Evolutionary conservation across 257 asterid genomes (phyloP).

Genomic region (Lithospermum erythrorhizon): DNA sequence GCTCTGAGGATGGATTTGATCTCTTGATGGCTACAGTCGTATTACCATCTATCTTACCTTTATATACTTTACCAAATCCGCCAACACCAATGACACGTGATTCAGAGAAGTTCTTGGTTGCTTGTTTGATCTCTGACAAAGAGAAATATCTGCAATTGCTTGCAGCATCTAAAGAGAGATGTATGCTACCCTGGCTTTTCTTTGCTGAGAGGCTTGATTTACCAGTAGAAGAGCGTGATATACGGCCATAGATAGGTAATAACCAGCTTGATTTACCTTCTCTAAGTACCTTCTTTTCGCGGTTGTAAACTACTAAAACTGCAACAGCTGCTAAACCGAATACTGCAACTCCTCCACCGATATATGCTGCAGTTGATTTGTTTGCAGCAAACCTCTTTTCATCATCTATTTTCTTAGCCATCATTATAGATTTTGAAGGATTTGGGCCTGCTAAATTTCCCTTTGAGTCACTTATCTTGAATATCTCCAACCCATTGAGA

Average conservation of each 20-base stretch:
- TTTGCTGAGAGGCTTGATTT: slow-evolving; percentile 27
- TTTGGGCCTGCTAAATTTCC: slow-evolving; percentile 66
- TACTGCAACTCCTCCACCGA: slow-evolving; percentile 72
- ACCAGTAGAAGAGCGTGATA: background rate
- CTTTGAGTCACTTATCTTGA: slow-evolving; percentile 49
- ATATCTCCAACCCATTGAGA: slow-evolving; percentile 76
- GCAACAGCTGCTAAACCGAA: slow-evolving; percentile 57
- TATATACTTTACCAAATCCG: slow-evolving; percentile 85
- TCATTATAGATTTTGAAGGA: slow-evolving; percentile 61
- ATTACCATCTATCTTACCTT: slow-evolving; percentile 54
- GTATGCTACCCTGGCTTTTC: slow-evolving; percentile 26
- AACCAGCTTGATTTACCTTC: slow-evolving; percentile 50
- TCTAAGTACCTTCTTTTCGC: slow-evolving; percentile 21
- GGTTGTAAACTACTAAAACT: slow-evolving; percentile 31
- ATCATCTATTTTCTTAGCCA: slow-evolving; percentile 32
- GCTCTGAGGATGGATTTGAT: slow-evolving; percentile 85
- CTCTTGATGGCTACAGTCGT: slow-evolving; percentile 66
- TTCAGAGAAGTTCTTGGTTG: slow-evolving; percentile 74
- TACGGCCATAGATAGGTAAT: slow-evolving; percentile 22
- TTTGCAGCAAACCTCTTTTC: slow-evolving; percentile 21
- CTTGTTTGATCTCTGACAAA: slow-evolving; percentile 52
- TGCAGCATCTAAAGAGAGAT: slow-evolving; percentile 68
- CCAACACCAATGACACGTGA: slow-evolving; percentile 89
- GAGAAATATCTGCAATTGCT: slow-evolving; percentile 71
- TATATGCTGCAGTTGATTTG: slow-evolving; percentile 6